Conservation (phyloP, 208 protist species). For the Leishmania guyanensis region DNA sequence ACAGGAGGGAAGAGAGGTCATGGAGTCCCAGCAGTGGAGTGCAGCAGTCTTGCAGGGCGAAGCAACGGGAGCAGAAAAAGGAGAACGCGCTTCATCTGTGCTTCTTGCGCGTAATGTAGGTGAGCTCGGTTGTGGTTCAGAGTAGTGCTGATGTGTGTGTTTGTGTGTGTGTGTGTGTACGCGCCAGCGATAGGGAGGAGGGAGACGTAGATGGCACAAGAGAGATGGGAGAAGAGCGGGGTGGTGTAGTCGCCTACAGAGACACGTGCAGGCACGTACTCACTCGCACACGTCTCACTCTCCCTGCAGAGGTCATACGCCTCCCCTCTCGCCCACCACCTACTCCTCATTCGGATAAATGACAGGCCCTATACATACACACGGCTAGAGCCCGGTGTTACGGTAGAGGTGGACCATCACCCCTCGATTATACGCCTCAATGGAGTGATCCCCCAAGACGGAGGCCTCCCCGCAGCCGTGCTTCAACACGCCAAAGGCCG, state of each 20-base stretch:
- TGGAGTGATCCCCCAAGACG: constrained; percentile 54
- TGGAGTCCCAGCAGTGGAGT: not conserved
- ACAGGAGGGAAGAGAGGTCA: too few species aligned
- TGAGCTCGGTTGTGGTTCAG: too few species aligned
- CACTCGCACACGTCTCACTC: not conserved
- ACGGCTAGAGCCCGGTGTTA: constrained; percentile 6
- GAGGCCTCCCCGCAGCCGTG: constrained; percentile 37
- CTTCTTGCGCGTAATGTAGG: not conserved
- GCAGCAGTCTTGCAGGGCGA: not conserved
- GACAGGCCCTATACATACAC: not conserved
- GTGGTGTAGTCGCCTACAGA: not conserved
- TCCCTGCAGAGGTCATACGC: not conserved
- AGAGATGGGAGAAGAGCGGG: not conserved
- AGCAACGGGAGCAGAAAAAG: not conserved
- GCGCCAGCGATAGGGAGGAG: not conserved
- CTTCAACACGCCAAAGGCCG: constrained; percentile 64
- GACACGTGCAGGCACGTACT: not conserved
- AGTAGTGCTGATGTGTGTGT: not conserved
- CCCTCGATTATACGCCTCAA: constrained; percentile 69
- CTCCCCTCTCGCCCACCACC: not conserved
- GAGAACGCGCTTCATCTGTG: not conserved
- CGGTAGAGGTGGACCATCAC: constrained; percentile 65
- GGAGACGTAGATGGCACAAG: not conserved
- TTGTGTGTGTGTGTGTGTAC: not conserved
- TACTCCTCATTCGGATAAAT: too few species aligned